Evolutionary conservation across 805 yeast species (phyloP).

Genomic region (Yamadazyma tumulicola): DNA sequence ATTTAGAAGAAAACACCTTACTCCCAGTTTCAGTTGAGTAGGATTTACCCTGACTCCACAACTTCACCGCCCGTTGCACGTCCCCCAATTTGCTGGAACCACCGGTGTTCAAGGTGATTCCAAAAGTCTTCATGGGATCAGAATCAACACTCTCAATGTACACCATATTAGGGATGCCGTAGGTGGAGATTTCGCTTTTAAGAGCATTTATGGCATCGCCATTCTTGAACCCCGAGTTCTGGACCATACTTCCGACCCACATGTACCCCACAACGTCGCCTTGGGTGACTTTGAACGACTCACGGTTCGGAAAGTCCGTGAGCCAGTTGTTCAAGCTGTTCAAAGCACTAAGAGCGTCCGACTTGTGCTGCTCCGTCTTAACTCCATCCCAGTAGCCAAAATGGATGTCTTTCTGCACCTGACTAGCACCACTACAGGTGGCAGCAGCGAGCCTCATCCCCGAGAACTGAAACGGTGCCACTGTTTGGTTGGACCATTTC

Average conservation of each 20-base stretch:
- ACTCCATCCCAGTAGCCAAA: conserved; percentile 11
- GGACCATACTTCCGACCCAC: conserved; percentile 16
- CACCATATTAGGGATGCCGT: conserved; percentile 11
- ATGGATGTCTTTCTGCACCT: conserved; percentile 5
- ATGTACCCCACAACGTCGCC: conserved; percentile 13
- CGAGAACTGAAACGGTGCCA: no score
- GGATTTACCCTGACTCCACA: conserved; percentile 11
- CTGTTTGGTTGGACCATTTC: no score
- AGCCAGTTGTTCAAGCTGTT: conserved; percentile 7
- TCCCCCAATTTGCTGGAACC: conserved; percentile 6
- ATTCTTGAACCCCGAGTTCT: conserved; percentile 10
- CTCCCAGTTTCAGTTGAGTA: conserved; percentile 10
- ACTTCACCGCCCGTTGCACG: conserved; percentile 12
- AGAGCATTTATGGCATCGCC: conserved; percentile 7
- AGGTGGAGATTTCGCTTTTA: conserved; percentile 7
- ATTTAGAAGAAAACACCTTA: conserved; percentile 5
- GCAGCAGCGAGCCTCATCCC: no score
- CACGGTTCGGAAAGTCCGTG: conserved; percentile 7
- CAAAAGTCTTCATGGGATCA: conserved; percentile 13
- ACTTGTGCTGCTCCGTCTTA: conserved; percentile 8
- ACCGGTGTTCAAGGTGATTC: conserved; percentile 11
- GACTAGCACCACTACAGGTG: conserved; percentile 8
- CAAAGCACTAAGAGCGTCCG: conserved; percentile 8
- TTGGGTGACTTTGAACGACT: conserved; percentile 5
- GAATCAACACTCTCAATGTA: conserved; percentile 11